Evolutionary conservation across 345 rosid species (phyloP).

Genomic region (Sapria himalayana): DNA sequence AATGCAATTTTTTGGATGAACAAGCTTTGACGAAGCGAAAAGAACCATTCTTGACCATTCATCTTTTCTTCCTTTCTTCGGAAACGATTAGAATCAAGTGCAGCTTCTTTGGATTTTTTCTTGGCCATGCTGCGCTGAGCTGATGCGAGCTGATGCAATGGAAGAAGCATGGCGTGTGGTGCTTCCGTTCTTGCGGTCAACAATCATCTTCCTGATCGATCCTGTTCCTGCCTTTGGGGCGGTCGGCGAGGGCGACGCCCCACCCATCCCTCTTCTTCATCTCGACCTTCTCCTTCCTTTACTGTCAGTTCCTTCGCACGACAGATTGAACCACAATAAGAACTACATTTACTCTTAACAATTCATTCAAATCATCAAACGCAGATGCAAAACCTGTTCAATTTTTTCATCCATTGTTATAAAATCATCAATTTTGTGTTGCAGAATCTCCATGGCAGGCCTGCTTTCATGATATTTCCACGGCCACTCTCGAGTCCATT

Average conservation of each 20-base stretch:
- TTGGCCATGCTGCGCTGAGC: conserved; percentile 38
- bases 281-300: conserved; percentile 58
- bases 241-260: conserved; percentile 85
- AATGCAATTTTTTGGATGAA: no score
- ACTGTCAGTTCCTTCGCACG: conserved; percentile 21
- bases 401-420: conserved; percentile 47
- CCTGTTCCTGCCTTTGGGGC: conserved; percentile 94
- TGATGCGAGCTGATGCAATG: no score
- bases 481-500: conserved; percentile 51
- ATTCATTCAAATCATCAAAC: background rate
- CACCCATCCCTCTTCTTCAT: conserved; percentile 81
- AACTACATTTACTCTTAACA: background rate
- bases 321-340: conserved; percentile 2
- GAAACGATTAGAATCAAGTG: conserved; percentile 64
- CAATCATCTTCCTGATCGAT: conserved; percentile 72
- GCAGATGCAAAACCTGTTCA: conserved; percentile 33
- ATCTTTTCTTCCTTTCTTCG: conserved; percentile 77
- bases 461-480: conserved; percentile 46
- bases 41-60: conserved; percentile 31
- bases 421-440: conserved; percentile 66
- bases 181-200: conserved; percentile 59
- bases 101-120: conserved; percentile 57
- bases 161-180: conserved; percentile 67
- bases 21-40: background rate
- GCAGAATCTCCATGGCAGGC: conserved; percentile 54